phyloP scores from a whole-genome alignment of 768 basidiomycete species.

The Mycena galopus region DNA sequence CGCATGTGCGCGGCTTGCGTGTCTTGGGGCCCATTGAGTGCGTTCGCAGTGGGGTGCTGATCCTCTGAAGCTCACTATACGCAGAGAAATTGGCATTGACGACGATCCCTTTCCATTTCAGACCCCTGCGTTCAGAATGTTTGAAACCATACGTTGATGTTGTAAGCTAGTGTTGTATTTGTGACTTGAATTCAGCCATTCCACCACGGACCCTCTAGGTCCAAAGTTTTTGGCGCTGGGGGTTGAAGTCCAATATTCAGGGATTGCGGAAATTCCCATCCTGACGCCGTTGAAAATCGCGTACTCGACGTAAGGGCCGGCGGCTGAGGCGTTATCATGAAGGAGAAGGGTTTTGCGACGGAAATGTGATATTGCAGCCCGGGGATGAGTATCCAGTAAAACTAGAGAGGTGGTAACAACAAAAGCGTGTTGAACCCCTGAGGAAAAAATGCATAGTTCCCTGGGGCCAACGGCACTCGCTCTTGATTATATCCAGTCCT shows the following conservation, averaged over 20 bases:
- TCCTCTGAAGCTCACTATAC: constrained; percentile 15
- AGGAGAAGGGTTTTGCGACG: constrained; percentile 50
- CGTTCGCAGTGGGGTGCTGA: constrained; percentile 24
- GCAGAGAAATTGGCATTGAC: constrained; percentile 60
- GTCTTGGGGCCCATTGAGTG: constrained; percentile 91
- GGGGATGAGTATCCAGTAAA: constrained; percentile 34
- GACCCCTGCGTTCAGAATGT: constrained; percentile 77
- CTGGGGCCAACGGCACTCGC: constrained; percentile 3
- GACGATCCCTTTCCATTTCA: constrained; percentile 84
- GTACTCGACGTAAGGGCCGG: constrained; percentile 48
- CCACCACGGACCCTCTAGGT: constrained; percentile 6
- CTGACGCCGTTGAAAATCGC: constrained; percentile 46
- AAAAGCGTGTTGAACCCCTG: constrained; percentile 28
- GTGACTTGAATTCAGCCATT: constrained; percentile 3
- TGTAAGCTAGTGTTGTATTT: neutral
- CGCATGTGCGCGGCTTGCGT: constrained; percentile 92
- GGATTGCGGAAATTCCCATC: constrained; percentile 33
- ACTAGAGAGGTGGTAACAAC: constrained; percentile 39
- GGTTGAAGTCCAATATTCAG: constrained; percentile 41
- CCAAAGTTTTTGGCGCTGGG: neutral
- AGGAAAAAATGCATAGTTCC: constrained; percentile 21
- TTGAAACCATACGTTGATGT: constrained; percentile 78
- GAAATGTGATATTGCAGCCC: constrained; percentile 49
- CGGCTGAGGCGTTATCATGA: constrained; percentile 48
- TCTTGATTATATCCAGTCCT: neutral